Base-by-base conservation (phyloP, 2,329 filamentous ascomycete species). In the Ceratocystis papillata region DNA sequence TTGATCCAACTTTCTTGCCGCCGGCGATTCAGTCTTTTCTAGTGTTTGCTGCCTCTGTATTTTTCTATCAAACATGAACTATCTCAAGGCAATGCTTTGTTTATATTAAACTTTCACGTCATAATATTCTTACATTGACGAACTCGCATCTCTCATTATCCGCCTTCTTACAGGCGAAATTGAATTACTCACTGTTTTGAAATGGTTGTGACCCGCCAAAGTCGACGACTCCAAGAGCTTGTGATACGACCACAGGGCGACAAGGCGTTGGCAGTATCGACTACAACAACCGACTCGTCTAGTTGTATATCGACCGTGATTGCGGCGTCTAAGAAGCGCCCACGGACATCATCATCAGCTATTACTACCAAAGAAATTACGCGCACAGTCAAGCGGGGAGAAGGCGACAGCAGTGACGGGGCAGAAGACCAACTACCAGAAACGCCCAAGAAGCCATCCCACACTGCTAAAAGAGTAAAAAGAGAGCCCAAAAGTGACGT, bases 151-250 rank as follows among this genome's bases (percentile, higher is more conserved):
- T 41, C 37, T 12, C 10, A 12, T 41, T 5, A 41, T 41, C 37
- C 37, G 10, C 37, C 3, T 12, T 12, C 12, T 8, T 41, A 15
- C 37, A 41, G 4, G 12, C 37, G 12, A 12, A 41, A 41, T 4
- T 4, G 3, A 1, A 1, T 10, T 15, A 41, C 3, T 41, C 37
- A 4, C 37, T 41, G 12, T 33, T 50, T 28, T 63, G 22, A 63
- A 57, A 66, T 63, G 65, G 46, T 62, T 12, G 60, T 30, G 15
- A 28, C 45, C 15, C 46, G 59, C 28, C 48, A 50, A 6, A 66
- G 65, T 25, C 65, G 41, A 33, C 59, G 59, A 41, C 46, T 28
- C 15, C 61, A 44, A 3, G 48, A 45, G 46, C 46, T 63, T 30
- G 41, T 50, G 48, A 57, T 63, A 20, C 12, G 59, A 28, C 25